These are phyloP conservation scores for Pisolithus thermaeus DNA, from an alignment of 1,284 basidiomycete genomes.

Conservation along the genomic window DNA sequence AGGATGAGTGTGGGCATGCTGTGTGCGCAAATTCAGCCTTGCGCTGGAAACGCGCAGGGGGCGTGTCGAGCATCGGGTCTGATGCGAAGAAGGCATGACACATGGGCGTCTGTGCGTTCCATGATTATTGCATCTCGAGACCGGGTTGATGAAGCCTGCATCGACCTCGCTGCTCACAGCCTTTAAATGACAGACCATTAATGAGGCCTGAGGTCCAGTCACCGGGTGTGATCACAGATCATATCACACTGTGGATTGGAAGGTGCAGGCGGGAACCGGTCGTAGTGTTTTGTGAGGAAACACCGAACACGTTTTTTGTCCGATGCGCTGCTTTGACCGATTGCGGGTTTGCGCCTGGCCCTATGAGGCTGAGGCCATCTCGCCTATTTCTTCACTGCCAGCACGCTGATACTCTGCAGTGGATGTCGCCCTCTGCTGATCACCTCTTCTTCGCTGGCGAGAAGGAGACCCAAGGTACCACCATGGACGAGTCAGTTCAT, in stretches of 20 bases:
- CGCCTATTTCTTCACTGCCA: constrained; percentile 7
- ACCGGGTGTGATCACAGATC: not conserved
- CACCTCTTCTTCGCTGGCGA: constrained; percentile 7
- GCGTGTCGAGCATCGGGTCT: constrained; percentile 9
- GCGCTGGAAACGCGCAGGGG: constrained; percentile 7
- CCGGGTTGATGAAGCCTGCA: not conserved
- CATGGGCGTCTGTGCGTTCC: not conserved
- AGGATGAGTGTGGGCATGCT: not conserved
- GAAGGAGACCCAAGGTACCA: not conserved
- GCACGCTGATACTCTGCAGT: constrained; percentile 11
- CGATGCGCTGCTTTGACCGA: constrained; percentile 5
- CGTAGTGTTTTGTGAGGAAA: not conserved
- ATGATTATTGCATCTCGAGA: not conserved
- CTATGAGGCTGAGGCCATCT: constrained; percentile 9
- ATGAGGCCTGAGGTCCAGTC: not conserved
- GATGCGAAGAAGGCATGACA: constrained; percentile 8
- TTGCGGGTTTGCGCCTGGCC: not conserved
- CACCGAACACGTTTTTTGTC: constrained; percentile 3
- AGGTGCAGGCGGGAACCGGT: too few species aligned
- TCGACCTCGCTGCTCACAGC: not conserved
- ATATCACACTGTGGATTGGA: too few species aligned
- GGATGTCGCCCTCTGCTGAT: constrained; percentile 20
- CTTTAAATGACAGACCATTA: not conserved
- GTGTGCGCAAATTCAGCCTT: constrained; percentile 12
- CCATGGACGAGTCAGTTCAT: constrained; percentile 7